These are phyloP conservation scores for Aplosporella prunicola DNA, from an alignment of 2,329 filamentous ascomycete genomes.

Conservation along the genomic window DNA sequence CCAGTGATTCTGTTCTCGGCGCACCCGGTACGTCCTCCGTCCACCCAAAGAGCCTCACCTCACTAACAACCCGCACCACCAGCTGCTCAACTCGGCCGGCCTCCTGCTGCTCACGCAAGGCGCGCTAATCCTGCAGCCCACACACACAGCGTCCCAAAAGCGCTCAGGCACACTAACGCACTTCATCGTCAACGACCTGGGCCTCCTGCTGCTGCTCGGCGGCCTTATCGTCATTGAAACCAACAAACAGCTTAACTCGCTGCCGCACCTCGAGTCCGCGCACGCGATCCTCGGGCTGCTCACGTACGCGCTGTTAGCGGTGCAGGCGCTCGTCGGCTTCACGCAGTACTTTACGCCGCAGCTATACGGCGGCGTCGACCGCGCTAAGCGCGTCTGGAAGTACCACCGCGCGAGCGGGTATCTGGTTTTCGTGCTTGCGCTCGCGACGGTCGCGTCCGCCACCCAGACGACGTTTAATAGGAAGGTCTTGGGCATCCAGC, in stretches of 20 bases:
- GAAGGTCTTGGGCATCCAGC: conserved; percentile 57
- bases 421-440: conserved; percentile 55
- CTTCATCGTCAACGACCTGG: conserved; percentile 57
- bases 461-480: conserved; percentile 67
- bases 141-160: conserved; percentile 68
- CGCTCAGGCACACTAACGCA: conserved; percentile 53
- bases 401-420: conserved; percentile 80
- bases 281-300: conserved; percentile 78
- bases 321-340: conserved; percentile 72
- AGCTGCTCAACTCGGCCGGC: conserved; percentile 52
- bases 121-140: conserved; percentile 80
- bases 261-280: conserved; percentile 65
- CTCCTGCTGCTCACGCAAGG: conserved; percentile 69
- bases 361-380: conserved; percentile 68
- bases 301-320: conserved; percentile 58
- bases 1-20: conserved; percentile 74
- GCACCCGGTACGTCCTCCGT: conserved; percentile 59
- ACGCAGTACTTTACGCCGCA: conserved; percentile 69
- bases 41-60: conserved; percentile 8
- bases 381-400: conserved; percentile 79
- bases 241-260: conserved; percentile 66
- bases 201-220: conserved; percentile 51
- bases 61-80: conserved; percentile 11
- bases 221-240: conserved; percentile 66
- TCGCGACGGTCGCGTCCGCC: conserved; percentile 66